A percentile compares a stretch with the other conserved stretches of the same genome.
Conservation (phyloP, 2,329 filamentous ascomycete species). For the Claviceps purpurea region DNA sequence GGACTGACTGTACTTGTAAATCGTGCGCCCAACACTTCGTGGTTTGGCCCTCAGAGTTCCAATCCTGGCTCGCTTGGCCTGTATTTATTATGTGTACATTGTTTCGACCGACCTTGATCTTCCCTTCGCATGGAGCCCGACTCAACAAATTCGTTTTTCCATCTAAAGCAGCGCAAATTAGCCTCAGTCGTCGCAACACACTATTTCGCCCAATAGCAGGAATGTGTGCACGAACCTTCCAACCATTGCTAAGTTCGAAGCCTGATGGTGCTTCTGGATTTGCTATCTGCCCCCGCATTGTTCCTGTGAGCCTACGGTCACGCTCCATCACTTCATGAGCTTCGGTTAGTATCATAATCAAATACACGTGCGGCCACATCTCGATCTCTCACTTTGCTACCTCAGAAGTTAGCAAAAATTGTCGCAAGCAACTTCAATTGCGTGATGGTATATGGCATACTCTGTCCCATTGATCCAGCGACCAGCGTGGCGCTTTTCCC, state of each 20-base stretch:
- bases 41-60: not conserved
- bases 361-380: not conserved
- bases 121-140: not conserved
- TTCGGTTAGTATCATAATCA: slow-evolving; percentile 3
- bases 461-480: slow-evolving; percentile 49
- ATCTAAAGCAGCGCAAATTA: slow-evolving; percentile 23
- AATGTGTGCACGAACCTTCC: slow-evolving; percentile 36
- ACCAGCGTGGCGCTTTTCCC: slow-evolving; percentile 46
- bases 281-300: slow-evolving; percentile 44
- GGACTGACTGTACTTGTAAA: not conserved
- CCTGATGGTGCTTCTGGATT: slow-evolving; percentile 40
- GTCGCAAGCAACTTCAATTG: not conserved
- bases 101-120: not conserved
- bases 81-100: slow-evolving; percentile 8
- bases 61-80: not conserved
- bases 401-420: slow-evolving; percentile 15
- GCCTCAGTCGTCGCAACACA: slow-evolving; percentile 1
- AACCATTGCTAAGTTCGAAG: slow-evolving; percentile 50
- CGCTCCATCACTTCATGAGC: slow-evolving; percentile 49
- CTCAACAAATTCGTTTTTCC: slow-evolving; percentile 38
- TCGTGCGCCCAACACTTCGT: not conserved
- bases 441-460: slow-evolving; percentile 24
- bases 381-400: slow-evolving; percentile 39
- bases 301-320: slow-evolving; percentile 47
- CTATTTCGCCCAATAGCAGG: not conserved